A percentile compares a stretch with the other conserved stretches of the same genome.
Conservation (phyloP, 2,329 filamentous ascomycete species). For the Hypoxylon sp. region DNA sequence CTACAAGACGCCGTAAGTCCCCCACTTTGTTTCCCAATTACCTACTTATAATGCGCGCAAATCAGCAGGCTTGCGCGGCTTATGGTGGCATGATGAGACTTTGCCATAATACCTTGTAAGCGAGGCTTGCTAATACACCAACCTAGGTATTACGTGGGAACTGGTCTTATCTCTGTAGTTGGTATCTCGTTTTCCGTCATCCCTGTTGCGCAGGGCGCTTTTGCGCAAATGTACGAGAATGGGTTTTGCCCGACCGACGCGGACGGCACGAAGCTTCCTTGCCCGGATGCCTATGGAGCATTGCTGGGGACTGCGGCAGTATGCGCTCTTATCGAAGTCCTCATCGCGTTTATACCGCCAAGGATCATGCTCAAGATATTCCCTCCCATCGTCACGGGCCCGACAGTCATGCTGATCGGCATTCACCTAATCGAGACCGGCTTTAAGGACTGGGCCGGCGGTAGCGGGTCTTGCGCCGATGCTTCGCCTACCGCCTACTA, state of each 20-base stretch:
- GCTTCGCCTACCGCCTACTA: conserved; percentile 63
- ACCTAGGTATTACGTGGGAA: conserved; percentile 77
- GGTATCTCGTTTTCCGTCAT: conserved; percentile 82
- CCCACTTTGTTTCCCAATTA: not conserved
- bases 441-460: conserved; percentile 81
- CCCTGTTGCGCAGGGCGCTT: conserved; percentile 74
- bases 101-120: not conserved
- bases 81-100: not conserved
- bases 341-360: conserved; percentile 78
- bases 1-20: conserved; percentile 65
- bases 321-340: conserved; percentile 74
- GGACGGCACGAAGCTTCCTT: conserved; percentile 73
- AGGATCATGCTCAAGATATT: conserved; percentile 75
- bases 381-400: conserved; percentile 80
- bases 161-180: conserved; percentile 81
- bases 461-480: conserved; percentile 66
- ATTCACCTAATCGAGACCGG: conserved; percentile 75
- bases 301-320: conserved; percentile 74
- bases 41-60: not conserved
- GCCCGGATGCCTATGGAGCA: conserved; percentile 79
- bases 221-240: conserved; percentile 79
- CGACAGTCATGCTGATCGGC: conserved; percentile 77
- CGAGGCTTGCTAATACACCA: conserved; percentile 5
- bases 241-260: conserved; percentile 70
- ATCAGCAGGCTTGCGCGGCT: not conserved